Percentiles rank a stretch among this genome's conserved stretches.
These are phyloP conservation scores for Saccharomycopsis sp. DNA, from an alignment of 805 yeast species.

Conservation along the genomic window DNA sequence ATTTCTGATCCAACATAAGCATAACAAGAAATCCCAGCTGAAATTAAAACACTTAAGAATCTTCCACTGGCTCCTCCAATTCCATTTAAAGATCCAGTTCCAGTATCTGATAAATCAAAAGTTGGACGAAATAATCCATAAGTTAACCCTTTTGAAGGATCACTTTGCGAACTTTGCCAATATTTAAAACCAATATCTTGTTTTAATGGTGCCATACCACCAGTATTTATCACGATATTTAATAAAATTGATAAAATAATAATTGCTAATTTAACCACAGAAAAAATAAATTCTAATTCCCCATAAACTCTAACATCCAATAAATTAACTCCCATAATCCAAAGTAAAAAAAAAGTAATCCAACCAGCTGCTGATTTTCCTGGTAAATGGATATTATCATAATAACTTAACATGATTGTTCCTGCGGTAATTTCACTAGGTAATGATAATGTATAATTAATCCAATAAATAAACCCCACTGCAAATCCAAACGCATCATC, in stretches of 20 bases:
- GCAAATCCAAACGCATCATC: conserved; percentile 74
- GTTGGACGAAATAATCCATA: conserved; percentile 73
- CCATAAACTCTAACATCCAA: conserved; percentile 67
- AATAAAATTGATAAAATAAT: conserved; percentile 41
- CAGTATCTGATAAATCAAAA: conserved; percentile 52
- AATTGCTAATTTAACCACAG: conserved; percentile 43
- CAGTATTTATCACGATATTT: conserved; percentile 57
- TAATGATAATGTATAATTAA: conserved; percentile 59
- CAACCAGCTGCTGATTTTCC: conserved; percentile 55
- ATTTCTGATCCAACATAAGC: conserved; percentile 79
- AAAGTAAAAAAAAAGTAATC: conserved; percentile 51
- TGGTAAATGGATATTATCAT: conserved; percentile 42
- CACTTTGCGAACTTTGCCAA: conserved; percentile 47
- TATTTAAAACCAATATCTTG: conserved; percentile 53
- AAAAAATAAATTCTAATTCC: conserved; percentile 57
- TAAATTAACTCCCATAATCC: conserved; percentile 41
- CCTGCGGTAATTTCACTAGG: conserved; percentile 80
- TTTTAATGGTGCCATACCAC: conserved; percentile 39
- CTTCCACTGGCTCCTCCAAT: conserved; percentile 53
- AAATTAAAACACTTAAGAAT: conserved; percentile 48
- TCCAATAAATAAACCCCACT: conserved; percentile 64
- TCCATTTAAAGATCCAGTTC: conserved; percentile 44
- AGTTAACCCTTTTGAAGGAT: conserved; percentile 33
- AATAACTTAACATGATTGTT: conserved; percentile 64
- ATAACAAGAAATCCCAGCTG: conserved; percentile 55